These are phyloP conservation scores for Phytophthora aleatoria DNA, from an alignment of 352 stramenopile genomes.

Conservation along the genomic window DNA sequence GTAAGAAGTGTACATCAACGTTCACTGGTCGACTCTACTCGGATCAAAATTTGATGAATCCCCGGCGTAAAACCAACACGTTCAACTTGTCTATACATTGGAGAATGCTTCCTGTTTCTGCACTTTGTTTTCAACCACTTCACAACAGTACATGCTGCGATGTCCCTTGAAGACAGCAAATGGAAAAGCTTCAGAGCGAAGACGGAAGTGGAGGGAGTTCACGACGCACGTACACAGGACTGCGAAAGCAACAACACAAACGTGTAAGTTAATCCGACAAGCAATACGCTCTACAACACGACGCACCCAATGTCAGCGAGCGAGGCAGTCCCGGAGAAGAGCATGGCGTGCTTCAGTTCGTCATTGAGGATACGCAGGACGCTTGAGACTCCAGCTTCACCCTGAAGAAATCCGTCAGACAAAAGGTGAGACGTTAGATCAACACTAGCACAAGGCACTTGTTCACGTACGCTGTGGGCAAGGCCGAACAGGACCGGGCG, in stretches of 20 bases:
- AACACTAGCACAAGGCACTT: neutral
- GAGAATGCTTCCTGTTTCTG: neutral
- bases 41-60: conserved; percentile 1
- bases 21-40: conserved; percentile 4
- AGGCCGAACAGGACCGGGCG: conserved; percentile 95
- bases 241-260: conserved; percentile 8
- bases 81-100: conserved; percentile 8
- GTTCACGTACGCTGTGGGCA: conserved; percentile 73
- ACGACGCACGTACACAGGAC: conserved; percentile 39
- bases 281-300: neutral
- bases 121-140: conserved; percentile 5
- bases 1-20: conserved; percentile 66
- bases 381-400: conserved; percentile 86
- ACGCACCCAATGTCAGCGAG: conserved; percentile 77
- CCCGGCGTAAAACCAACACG: conserved; percentile 9
- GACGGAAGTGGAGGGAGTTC: conserved; percentile 31
- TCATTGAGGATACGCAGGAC: conserved; percentile 92
- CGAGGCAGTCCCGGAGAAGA: conserved; percentile 69
- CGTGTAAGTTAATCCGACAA: conserved; percentile 2
- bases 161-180: neutral
- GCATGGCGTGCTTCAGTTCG: conserved; percentile 94
- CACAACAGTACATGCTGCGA: neutral
- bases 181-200: conserved; percentile 27
- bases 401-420: conserved; percentile 20
- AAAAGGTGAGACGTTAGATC: neutral